Percentiles rank a stretch among this genome's conserved stretches.
Conservation (phyloP, 1,284 basidiomycete genomes). For the Fistulinella staudtii region DNA sequence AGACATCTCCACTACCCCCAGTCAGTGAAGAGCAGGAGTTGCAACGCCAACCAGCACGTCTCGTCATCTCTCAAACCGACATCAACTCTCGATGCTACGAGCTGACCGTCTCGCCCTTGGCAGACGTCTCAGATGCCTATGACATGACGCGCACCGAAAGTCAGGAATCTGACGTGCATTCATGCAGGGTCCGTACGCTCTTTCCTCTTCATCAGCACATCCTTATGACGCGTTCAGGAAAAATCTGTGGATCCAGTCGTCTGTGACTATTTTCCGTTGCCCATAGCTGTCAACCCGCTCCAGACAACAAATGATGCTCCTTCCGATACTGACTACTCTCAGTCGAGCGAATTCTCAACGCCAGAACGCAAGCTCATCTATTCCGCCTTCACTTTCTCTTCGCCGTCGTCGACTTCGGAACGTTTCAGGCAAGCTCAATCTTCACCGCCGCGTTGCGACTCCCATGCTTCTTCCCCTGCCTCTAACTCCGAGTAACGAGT, state of each 20-base stretch:
- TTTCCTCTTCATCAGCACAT: constrained; percentile 3
- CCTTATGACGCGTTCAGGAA: constrained; percentile 37
- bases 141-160: constrained; percentile 33
- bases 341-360: constrained; percentile 49
- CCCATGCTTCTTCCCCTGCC: not conserved
- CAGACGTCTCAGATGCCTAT: constrained; percentile 58
- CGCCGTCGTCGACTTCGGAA: constrained; percentile 57
- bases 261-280: constrained; percentile 49
- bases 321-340: constrained; percentile 24
- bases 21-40: constrained; percentile 43
- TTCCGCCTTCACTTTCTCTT: constrained; percentile 71
- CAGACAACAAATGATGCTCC: constrained; percentile 7
- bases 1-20: constrained; percentile 40
- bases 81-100: constrained; percentile 60
- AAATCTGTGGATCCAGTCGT: constrained; percentile 49
- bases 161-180: constrained; percentile 33
- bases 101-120: constrained; percentile 58
- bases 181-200: constrained; percentile 23
- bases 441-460: constrained; percentile 14
- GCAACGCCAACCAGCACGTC: constrained; percentile 28
- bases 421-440: constrained; percentile 41
- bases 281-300: constrained; percentile 19
- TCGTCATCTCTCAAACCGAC: constrained; percentile 30
- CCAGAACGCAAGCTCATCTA: constrained; percentile 68
- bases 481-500: constrained; percentile 16